phyloP scores from a whole-genome alignment of 1,139 yeast genomes.

The Meyerozyma guilliermondii region DNA sequence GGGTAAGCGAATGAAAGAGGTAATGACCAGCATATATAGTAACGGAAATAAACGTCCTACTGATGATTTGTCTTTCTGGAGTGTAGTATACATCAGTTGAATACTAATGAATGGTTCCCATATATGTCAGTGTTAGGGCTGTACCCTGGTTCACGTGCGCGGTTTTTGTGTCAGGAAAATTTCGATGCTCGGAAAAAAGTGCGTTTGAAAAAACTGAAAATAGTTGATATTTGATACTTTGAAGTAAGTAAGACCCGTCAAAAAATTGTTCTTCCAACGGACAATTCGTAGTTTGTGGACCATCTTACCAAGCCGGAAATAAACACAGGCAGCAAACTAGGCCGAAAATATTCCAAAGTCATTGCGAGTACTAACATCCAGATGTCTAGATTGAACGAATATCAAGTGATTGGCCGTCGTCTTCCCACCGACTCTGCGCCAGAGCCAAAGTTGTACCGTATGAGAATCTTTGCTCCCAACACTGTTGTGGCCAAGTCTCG shows the following conservation, averaged over 20 bases:
- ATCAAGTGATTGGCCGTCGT: constrained; percentile 99
- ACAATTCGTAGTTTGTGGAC: neutral
- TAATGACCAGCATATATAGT: too few species aligned
- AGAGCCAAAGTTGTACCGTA: constrained; percentile 99
- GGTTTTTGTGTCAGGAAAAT: constrained; percentile 2
- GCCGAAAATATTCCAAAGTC: neutral
- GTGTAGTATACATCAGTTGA: too few species aligned
- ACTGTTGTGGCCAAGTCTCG: constrained; percentile 99
- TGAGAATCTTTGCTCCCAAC: constrained; percentile 99
- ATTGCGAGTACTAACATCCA: neutral
- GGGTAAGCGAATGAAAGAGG: neutral
- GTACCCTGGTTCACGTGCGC: neutral
- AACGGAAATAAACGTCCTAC: too few species aligned
- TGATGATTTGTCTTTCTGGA: too few species aligned
- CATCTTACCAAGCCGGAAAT: neutral
- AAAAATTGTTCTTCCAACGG: neutral
- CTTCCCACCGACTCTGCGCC: constrained; percentile 98
- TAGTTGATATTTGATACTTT: constrained; percentile 1
- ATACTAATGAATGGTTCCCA: neutral
- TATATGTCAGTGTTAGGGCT: neutral
- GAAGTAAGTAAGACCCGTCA: neutral
- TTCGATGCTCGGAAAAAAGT: constrained; percentile 2
- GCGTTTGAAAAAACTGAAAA: constrained; percentile 2
- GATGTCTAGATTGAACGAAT: constrained; percentile 95
- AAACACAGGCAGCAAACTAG: neutral